Evolutionary conservation across 257 asterid species (phyloP).

Genomic region (Asclepias syriaca): DNA sequence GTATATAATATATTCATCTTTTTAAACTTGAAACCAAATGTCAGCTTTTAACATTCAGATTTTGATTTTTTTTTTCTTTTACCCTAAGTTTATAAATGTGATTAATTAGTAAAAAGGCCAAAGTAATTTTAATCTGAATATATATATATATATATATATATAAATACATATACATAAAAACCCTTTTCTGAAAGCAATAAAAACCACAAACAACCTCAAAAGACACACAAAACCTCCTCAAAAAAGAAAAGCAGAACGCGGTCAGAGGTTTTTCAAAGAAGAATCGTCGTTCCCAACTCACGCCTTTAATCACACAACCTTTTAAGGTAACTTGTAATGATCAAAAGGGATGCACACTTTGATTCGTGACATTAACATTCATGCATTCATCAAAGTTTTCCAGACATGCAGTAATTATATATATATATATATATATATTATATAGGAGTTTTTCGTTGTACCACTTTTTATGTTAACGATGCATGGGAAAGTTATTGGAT

Average conservation of each 20-base stretch:
- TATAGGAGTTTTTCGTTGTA: too few relatives aligned
- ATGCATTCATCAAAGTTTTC: too few relatives aligned
- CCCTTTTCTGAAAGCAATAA: conserved; percentile 4
- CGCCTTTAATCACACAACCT: conserved; percentile 14
- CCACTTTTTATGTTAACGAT: too few relatives aligned
- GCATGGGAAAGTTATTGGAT: too few relatives aligned
- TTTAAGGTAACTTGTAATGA: background rate
- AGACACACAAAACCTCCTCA: conserved; percentile 6
- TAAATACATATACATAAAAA: background rate
- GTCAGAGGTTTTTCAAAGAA: background rate
- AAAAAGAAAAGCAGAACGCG: background rate
- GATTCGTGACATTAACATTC: too few relatives aligned
- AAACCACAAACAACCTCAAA: conserved; percentile 9
- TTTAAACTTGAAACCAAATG: conserved; percentile 5
- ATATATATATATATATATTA: too few relatives aligned
- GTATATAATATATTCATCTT: background rate
- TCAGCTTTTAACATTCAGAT: conserved; percentile 7
- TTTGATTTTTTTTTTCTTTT: background rate
- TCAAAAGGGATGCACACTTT: too few relatives aligned
- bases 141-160: background rate
- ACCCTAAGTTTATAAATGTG: conserved; percentile 2
- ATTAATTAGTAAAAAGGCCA: background rate
- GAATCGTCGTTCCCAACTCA: too few relatives aligned
- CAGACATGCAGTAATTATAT: too few relatives aligned
- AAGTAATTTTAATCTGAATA: background rate